phyloP scores from a whole-genome alignment of 805 yeast genomes.

The Scheffersomyces ergatensis region DNA sequence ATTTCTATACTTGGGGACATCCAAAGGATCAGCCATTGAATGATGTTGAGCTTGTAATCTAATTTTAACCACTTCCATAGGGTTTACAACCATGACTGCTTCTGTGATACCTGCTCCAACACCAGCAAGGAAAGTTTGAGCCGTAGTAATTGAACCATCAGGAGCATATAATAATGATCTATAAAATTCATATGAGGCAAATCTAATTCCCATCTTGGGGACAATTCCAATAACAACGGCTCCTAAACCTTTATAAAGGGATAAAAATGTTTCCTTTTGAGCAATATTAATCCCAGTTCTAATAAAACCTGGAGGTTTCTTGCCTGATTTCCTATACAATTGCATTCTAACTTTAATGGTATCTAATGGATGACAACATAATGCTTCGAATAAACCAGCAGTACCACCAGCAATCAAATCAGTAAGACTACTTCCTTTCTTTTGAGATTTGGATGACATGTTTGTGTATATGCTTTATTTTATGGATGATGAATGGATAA shows the following conservation, averaged over 20 bases:
- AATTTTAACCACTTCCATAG: constrained; percentile 96
- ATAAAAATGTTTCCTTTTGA: constrained; percentile 75
- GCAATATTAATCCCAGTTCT: constrained; percentile 78
- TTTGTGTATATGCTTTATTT: no score
- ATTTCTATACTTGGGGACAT: constrained; percentile 81
- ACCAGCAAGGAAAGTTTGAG: constrained; percentile 83
- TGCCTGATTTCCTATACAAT: constrained; percentile 68
- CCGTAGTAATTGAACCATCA: constrained; percentile 67
- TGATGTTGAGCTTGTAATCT: constrained; percentile 94
- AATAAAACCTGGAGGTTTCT: constrained; percentile 82
- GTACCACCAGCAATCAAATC: constrained; percentile 92
- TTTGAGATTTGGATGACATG: constrained; percentile 16
- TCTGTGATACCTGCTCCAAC: constrained; percentile 97
- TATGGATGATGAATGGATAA: no score
- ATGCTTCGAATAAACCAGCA: constrained; percentile 96
- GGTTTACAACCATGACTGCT: constrained; percentile 91
- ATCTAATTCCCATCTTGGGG: constrained; percentile 97
- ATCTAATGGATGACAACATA: constrained; percentile 96
- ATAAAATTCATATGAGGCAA: constrained; percentile 89
- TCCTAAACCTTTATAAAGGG: constrained; percentile 92
- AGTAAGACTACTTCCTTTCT: constrained; percentile 45
- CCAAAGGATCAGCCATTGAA: constrained; percentile 80
- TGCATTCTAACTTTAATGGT: constrained; percentile 98
- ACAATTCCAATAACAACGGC: constrained; percentile 97
- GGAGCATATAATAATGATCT: constrained; percentile 64